Base-by-base conservation (phyloP, 306 rosid genomes). In the Vigna trinervia region DNA sequence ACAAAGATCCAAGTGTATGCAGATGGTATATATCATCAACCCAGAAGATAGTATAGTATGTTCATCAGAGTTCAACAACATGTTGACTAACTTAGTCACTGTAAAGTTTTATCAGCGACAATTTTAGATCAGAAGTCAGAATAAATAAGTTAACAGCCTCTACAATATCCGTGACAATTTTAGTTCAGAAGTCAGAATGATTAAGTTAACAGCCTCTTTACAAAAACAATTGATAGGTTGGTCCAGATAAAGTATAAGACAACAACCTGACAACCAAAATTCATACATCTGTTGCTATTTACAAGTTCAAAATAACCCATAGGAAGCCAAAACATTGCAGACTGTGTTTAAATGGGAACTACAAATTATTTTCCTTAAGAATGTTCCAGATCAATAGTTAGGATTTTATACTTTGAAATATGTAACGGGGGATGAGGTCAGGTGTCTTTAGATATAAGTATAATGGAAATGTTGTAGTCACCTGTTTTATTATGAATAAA, bases 1-100 rank as follows among this genome's bases (percentile, higher is more conserved):
- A 65, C 58, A 78, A 59, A 59, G 59, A 72, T 73, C 69, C 69
- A 73, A 36, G 67, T 58, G 60, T 12, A 71, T 43, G 57, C 2
- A 6, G 48, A 62, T 19, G 57, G 57, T 48, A 32, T 47, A 65
- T 39, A 54, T 57, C 32, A 38, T 71, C 79, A 74, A 75, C 58
- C 39, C 48, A 30, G 23, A 57, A 15, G 6, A 80, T 51, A 10
- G 15, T 56, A 53, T n/a, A 22, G n/a, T 54, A 65, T n/a, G 61
- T 11, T 22, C 22, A 66, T 58, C 53, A 58, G 48, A 58, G 51
- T 41, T 54, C 71, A 57, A 65, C 45, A 76, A 66, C 67, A 76
- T 15, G 28, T 80, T 15, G 36, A 67, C 47, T 41, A 43, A 47
- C 20, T 1, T 39, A 39, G 11, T 6, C 47, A 66, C 69, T 43